These are phyloP conservation scores for Eimeria maxima DNA, from an alignment of 169 alveolate species.

Conservation along the genomic window DNA sequence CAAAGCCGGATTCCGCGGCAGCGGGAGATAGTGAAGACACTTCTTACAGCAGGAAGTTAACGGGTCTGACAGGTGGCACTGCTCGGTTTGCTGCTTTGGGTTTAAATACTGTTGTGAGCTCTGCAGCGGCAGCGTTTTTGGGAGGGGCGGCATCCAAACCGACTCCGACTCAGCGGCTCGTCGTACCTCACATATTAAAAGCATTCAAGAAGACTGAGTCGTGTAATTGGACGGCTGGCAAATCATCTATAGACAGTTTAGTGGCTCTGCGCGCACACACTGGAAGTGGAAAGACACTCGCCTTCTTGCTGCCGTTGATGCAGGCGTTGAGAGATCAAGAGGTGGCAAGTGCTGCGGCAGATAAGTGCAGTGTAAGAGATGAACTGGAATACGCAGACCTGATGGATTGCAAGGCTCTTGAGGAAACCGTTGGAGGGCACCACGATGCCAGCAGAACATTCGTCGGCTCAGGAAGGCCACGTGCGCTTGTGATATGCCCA, in stretches of 20 bases:
- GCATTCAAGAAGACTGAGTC: background rate
- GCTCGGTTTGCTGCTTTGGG: constrained; percentile 65
- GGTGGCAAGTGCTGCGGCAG: constrained; percentile 59
- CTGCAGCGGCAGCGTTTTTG: constrained; percentile 64
- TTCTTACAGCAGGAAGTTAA: background rate
- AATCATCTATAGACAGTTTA: constrained; percentile 28
- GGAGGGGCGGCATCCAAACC: constrained; percentile 62
- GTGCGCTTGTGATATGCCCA: constrained; percentile 66
- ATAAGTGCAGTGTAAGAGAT: background rate
- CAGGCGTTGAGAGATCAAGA: constrained; percentile 60
- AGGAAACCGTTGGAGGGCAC: constrained; percentile 34
- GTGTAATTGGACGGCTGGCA: background rate
- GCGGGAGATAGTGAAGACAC: background rate
- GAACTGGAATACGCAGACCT: constrained; percentile 26
- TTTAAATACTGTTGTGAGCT: constrained; percentile 30
- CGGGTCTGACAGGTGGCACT: background rate
- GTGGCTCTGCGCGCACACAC: constrained; percentile 87
- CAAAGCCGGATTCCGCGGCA: background rate
- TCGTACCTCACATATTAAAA: constrained; percentile 27
- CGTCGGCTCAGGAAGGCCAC: constrained; percentile 17
- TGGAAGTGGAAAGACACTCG: constrained; percentile 93
- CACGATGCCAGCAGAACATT: background rate
- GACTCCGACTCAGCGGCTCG: constrained; percentile 57
- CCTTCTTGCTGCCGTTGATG: constrained; percentile 92
- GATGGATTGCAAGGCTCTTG: constrained; percentile 67